phyloP scores from a whole-genome alignment of 176 grass and related monocot species.

The Zoysia pacifica region DNA sequence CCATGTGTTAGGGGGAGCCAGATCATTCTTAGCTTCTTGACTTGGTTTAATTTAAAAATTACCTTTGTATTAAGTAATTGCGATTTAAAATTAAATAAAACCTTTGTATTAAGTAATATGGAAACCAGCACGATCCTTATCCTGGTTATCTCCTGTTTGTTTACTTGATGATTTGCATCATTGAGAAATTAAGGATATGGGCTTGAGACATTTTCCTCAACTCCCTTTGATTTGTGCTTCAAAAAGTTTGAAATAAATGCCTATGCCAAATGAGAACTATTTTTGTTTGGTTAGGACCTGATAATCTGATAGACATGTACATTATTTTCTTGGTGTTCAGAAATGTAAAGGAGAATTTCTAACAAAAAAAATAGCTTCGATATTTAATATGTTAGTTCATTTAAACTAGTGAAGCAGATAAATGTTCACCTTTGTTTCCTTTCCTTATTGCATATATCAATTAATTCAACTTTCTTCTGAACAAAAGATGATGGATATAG shows the following conservation, averaged over 20 bases:
- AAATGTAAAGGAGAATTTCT: neutral
- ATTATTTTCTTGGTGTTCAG: neutral
- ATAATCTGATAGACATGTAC: neutral
- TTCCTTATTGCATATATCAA: neutral
- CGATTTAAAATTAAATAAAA: neutral
- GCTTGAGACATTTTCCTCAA: neutral
- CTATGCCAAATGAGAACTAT: neutral
- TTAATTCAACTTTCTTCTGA: neutral
- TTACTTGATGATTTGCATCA: slow-evolving; percentile 7
- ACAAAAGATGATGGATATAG: neutral
- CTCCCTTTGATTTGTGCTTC: neutral
- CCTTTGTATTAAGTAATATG: slow-evolving; percentile 18
- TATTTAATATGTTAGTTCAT: neutral
- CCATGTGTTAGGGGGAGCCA: slow-evolving; percentile 7
- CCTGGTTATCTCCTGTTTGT: neutral
- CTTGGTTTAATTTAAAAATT: slow-evolving; percentile 16
- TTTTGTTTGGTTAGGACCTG: neutral
- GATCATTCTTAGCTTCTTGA: neutral
- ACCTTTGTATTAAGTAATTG: neutral
- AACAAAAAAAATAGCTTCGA: neutral
- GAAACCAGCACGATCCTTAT: neutral
- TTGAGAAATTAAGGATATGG: neutral
- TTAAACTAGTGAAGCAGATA: neutral
- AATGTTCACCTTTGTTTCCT: neutral
- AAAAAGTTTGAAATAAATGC: neutral